These are phyloP conservation scores for Mycena kentingensis DNA, from an alignment of 768 basidiomycete genomes.

Conservation along the genomic window DNA sequence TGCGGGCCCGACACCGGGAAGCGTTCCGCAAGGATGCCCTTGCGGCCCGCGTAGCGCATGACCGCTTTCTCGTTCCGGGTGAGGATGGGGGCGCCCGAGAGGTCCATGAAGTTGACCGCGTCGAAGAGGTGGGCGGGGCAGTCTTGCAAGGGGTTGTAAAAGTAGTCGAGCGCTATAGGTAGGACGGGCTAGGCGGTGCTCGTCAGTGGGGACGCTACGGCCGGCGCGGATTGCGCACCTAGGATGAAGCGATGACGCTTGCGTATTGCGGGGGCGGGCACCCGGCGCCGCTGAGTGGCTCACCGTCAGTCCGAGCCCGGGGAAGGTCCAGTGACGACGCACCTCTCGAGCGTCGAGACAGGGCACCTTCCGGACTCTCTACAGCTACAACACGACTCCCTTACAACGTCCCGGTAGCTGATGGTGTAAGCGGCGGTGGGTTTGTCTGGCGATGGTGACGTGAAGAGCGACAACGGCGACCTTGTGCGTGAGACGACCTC, in stretches of 20 bases:
- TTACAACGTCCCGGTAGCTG: too few relatives aligned
- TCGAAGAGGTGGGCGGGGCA: too few relatives aligned
- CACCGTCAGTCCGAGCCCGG: background rate
- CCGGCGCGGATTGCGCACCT: conserved; percentile 25
- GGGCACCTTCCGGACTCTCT: too few relatives aligned
- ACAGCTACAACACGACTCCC: too few relatives aligned
- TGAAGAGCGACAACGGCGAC: too few relatives aligned
- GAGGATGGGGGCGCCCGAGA: too few relatives aligned
- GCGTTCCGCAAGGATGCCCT: conserved; percentile 89
- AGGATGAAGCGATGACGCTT: conserved; percentile 80
- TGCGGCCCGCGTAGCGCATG: conserved; percentile 86
- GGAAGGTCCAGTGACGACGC: conserved; percentile 23
- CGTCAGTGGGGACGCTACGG: background rate
- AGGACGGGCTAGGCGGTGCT: too few relatives aligned
- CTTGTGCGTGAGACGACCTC: too few relatives aligned
- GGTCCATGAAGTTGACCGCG: too few relatives aligned
- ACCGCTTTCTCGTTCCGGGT: conserved; percentile 89
- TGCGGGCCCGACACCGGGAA: conserved; percentile 48
- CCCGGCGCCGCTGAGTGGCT: conserved; percentile 72
- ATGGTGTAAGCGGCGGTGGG: too few relatives aligned
- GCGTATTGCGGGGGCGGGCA: conserved; percentile 81
- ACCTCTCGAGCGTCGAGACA: conserved; percentile 67
- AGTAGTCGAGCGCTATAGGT: conserved; percentile 92
- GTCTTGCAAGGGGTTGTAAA: conserved; percentile 83
- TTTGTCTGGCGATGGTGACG: too few relatives aligned